A percentile compares a stretch with the other conserved stretches of the same genome.
Conservation (phyloP, 805 yeast genomes). For the Teunomyces barrocoloradensis region DNA sequence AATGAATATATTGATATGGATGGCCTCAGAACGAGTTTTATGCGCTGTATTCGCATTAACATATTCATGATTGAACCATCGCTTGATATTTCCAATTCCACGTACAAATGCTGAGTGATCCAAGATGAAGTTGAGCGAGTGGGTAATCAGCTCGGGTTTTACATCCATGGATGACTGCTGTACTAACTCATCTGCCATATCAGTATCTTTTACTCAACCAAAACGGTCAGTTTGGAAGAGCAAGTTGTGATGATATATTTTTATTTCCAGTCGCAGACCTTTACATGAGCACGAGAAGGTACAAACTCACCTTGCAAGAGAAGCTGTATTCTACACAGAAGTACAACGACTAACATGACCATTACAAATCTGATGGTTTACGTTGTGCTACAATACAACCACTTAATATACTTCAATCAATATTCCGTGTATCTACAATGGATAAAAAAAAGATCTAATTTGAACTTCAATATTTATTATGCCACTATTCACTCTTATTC, state of each 20-base stretch:
- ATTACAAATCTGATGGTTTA: too few relatives aligned
- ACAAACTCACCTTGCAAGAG: too few relatives aligned
- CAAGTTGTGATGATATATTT: not conserved
- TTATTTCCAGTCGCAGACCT: not conserved
- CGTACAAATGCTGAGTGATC: slow-evolving; percentile 69
- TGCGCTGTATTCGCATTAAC: slow-evolving; percentile 21
- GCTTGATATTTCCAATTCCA: slow-evolving; percentile 64
- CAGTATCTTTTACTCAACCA: not conserved
- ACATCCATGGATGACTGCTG: not conserved
- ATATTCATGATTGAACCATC: slow-evolving; percentile 52
- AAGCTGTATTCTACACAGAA: too few relatives aligned
- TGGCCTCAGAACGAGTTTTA: slow-evolving; percentile 14
- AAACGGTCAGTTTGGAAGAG: not conserved
- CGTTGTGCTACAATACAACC: too few relatives aligned
- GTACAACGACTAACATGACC: too few relatives aligned
- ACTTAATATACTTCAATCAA: too few relatives aligned
- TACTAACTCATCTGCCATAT: slow-evolving; percentile 4
- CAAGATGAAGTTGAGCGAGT: slow-evolving; percentile 43
- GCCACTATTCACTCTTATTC: slow-evolving; percentile 1
- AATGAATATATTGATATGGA: slow-evolving; percentile 41
- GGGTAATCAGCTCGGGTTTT: not conserved
- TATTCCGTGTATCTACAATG: too few relatives aligned
- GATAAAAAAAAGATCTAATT: not conserved
- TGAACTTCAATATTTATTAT: not conserved
- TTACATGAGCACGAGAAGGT: not conserved